Base-by-base conservation (phyloP, 257 asterid genomes). In the Plantago ovata region DNA sequence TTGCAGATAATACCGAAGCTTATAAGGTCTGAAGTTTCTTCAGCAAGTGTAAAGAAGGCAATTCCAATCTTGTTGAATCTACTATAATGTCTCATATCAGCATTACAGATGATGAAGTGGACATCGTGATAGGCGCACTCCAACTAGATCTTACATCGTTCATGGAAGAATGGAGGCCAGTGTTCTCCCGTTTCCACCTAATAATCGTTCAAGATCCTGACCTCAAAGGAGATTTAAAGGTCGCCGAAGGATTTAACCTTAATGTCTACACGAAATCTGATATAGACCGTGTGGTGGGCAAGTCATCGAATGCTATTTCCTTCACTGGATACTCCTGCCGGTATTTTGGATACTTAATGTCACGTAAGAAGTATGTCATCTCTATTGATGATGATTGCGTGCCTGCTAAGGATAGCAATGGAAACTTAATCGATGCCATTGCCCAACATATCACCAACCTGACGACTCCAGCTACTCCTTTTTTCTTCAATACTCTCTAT, bases 271-370 rank as follows among this genome's bases (percentile, higher is more conserved):
- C 75, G 1, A 83, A 83, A 69, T 47, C 92, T 1, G 92, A 91
- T 47, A 83, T 91, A 21, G 89, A 84, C 44, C 79, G 78, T 48
- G 61, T 77, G 19, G 63, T 84, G 38, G 94, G 92, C 20, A 23
- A 77, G 7, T 68, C 84, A 6, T 42, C 79, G 13, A 69, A 36
- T 36, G 36, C 81, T 47, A 60, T 80, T 58, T 74, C 80, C 36
- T 81, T 91, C 46, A 77, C 95, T 9, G 98, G 98, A 36, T 91
- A 82, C 66, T 79, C 89, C 9, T 87, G 95, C 75, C 91, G 98
- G 9, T 87, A 85, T 69, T 91, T 87, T 43, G 98, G 98, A 69
- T 91, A 87, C 72, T 89, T 87, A 33, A 61, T 91, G 73, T 87
- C 98, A 0, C 77, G 65, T 21, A 91, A 81, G 39, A 91, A 78